Percentiles rank a stretch among this genome's conserved stretches.
phyloP scores from a whole-genome alignment of 2,329 filamentous ascomycete species.

The Celoporthe dispersa region DNA sequence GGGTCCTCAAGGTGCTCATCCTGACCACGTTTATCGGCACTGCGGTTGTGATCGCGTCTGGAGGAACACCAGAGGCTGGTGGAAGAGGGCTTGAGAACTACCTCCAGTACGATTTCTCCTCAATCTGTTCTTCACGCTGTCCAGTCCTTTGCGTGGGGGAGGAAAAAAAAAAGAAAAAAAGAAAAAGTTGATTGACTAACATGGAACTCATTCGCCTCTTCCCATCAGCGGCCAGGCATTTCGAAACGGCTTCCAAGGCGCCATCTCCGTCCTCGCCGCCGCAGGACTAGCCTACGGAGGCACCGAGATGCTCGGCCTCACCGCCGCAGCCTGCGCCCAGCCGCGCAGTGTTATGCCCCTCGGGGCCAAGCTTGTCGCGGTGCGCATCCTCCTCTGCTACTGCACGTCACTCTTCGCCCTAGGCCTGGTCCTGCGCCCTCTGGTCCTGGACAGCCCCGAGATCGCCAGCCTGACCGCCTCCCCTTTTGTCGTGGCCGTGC shows the following conservation, averaged over 20 bases:
- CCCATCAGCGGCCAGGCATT: constrained; percentile 37
- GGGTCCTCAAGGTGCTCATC: constrained; percentile 55
- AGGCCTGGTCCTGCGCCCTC: constrained; percentile 41
- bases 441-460: constrained; percentile 34
- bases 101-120: constrained; percentile 9
- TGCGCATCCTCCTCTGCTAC: constrained; percentile 46
- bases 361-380: constrained; percentile 46
- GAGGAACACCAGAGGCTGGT: constrained; percentile 39
- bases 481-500: constrained; percentile 43
- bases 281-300: constrained; percentile 51
- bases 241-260: constrained; percentile 45
- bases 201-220: background rate
- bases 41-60: constrained; percentile 53
- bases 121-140: no score
- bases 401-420: constrained; percentile 43
- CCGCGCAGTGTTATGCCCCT: constrained; percentile 43
- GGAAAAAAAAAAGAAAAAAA: no score
- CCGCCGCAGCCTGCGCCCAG: constrained; percentile 47
- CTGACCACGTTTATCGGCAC: constrained; percentile 61
- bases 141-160: no score
- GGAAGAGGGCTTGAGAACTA: constrained; percentile 24
- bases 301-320: constrained; percentile 50
- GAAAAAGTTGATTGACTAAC: no score
- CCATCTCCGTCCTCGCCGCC: constrained; percentile 49
- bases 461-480: constrained; percentile 37